These are phyloP conservation scores for Dianthus caryophyllus DNA, from an alignment of 148 eudicot genomes.

Conservation along the genomic window DNA sequence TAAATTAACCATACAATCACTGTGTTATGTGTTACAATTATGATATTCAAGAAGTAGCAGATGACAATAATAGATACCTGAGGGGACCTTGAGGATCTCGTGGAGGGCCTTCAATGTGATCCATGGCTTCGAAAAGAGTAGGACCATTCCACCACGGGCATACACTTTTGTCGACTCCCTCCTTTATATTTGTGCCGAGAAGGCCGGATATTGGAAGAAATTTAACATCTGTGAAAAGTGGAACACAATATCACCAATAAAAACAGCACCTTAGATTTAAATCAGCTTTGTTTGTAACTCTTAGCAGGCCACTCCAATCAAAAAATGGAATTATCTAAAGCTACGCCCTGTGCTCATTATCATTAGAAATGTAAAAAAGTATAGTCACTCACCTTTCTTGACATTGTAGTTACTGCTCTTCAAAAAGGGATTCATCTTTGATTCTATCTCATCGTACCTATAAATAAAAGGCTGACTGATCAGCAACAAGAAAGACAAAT, in stretches of 20 bases:
- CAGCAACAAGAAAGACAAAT: neutral
- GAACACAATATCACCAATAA: neutral
- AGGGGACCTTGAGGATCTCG: conserved; percentile 90
- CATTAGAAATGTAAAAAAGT: neutral
- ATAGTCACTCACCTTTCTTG: conserved; percentile 64
- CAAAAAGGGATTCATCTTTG: conserved; percentile 77
- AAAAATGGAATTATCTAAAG: neutral
- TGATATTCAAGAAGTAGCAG: neutral
- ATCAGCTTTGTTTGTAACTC: neutral
- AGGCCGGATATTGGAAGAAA: conserved; percentile 97
- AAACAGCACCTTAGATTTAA: neutral
- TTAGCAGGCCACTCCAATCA: neutral
- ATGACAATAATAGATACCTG: conserved; percentile 42
- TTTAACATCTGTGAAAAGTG: conserved; percentile 57
- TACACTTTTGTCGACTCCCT: conserved; percentile 51
- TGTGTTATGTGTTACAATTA: conserved; percentile 47
- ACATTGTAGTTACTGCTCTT: conserved; percentile 80
- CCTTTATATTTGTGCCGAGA: conserved; percentile 62
- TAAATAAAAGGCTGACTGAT: conserved; percentile 2
- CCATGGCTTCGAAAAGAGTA: conserved; percentile 90
- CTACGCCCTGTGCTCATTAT: neutral
- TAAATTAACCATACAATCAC: conserved; percentile 25
- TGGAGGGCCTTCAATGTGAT: conserved; percentile 62
- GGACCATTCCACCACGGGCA: conserved; percentile 95
- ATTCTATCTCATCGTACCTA: conserved; percentile 90